Evolutionary conservation across 345 rosid species (phyloP).

Genomic region (Aquilaria malaccensis): DNA sequence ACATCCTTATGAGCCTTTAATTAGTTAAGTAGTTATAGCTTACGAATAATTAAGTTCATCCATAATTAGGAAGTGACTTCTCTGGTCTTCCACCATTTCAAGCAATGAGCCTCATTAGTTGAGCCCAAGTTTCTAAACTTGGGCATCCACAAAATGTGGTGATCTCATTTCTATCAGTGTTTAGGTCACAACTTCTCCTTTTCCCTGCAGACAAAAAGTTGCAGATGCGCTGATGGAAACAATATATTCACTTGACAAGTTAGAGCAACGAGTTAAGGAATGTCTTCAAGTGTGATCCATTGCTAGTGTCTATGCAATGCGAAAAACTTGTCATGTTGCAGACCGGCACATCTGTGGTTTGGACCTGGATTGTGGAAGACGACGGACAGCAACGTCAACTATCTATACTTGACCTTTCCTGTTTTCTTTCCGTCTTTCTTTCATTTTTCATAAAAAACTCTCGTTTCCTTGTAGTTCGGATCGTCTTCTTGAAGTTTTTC

Average conservation of each 20-base stretch:
- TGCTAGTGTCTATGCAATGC: constrained; percentile 2
- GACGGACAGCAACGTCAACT: neutral
- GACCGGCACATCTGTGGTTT: neutral
- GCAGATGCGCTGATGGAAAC: constrained; percentile 46
- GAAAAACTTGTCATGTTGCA: constrained; percentile 11
- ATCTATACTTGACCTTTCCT: constrained; percentile 1
- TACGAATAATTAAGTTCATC: too few relatives aligned
- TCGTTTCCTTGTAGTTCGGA: too few relatives aligned
- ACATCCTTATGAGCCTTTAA: too few relatives aligned
- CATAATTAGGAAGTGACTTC: too few relatives aligned
- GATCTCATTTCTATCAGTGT: neutral
- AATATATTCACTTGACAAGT: constrained; percentile 45
- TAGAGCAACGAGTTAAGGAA: constrained; percentile 52
- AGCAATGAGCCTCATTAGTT: too few relatives aligned
- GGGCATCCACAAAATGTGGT: too few relatives aligned
- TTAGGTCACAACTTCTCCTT: constrained; percentile 4
- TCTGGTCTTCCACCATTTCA: too few relatives aligned
- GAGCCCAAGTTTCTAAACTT: too few relatives aligned
- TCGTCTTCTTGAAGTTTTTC: too few relatives aligned
- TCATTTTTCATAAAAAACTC: neutral
- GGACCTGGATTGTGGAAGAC: constrained; percentile 3
- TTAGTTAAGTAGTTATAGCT: too few relatives aligned
- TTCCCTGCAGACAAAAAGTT: constrained; percentile 36
- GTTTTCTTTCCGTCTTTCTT: neutral
- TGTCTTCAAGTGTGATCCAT: constrained; percentile 45